A percentile compares a stretch with the other conserved stretches of the same genome.
Conservation (phyloP, 2,329 filamentous ascomycete genomes). For the Anthostomella pinea region DNA sequence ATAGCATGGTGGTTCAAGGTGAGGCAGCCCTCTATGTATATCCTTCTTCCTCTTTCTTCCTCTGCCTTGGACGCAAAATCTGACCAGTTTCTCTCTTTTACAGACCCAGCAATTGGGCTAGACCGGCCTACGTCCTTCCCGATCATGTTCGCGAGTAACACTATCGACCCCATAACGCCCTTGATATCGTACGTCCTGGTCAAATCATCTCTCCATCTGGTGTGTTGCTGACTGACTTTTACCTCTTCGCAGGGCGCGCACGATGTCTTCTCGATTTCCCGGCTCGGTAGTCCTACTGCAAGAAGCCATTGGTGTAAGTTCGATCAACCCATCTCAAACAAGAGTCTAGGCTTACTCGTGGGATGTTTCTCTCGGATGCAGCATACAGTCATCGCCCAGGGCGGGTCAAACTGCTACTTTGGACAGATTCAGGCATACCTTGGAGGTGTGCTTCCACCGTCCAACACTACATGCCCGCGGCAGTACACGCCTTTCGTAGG, state of each 20-base stretch:
- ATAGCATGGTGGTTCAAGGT: slow-evolving; percentile 29
- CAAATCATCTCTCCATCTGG: slow-evolving; percentile 1
- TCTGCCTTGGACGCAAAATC: slow-evolving; percentile 6
- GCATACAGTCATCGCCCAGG: slow-evolving; percentile 29
- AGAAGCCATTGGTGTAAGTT: slow-evolving; percentile 34
- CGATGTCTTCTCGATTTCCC: slow-evolving; percentile 29
- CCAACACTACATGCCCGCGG: slow-evolving; percentile 33
- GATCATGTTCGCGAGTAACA: slow-evolving; percentile 39
- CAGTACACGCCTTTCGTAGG: slow-evolving; percentile 28
- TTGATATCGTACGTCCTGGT: slow-evolving; percentile 29
- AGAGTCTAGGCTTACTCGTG: slow-evolving; percentile 16
- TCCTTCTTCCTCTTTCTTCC: slow-evolving; percentile 1
- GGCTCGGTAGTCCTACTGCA: slow-evolving; percentile 31
- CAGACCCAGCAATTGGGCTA: slow-evolving; percentile 20
- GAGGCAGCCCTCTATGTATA: no score
- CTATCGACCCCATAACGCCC: slow-evolving; percentile 37
- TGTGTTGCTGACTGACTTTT: slow-evolving; percentile 11
- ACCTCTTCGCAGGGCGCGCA: slow-evolving; percentile 23
- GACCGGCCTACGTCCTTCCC: slow-evolving; percentile 33
- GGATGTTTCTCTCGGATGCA: slow-evolving; percentile 20
- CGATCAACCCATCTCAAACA: slow-evolving; percentile 1
- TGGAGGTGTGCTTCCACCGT: slow-evolving; percentile 30
- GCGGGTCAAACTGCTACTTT: slow-evolving; percentile 35
- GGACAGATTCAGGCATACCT: slow-evolving; percentile 36
- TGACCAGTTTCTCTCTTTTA: slow-evolving; percentile 14